phyloP scores from a whole-genome alignment of 2,329 filamentous ascomycete species.

The Diplocarpon rosae region DNA sequence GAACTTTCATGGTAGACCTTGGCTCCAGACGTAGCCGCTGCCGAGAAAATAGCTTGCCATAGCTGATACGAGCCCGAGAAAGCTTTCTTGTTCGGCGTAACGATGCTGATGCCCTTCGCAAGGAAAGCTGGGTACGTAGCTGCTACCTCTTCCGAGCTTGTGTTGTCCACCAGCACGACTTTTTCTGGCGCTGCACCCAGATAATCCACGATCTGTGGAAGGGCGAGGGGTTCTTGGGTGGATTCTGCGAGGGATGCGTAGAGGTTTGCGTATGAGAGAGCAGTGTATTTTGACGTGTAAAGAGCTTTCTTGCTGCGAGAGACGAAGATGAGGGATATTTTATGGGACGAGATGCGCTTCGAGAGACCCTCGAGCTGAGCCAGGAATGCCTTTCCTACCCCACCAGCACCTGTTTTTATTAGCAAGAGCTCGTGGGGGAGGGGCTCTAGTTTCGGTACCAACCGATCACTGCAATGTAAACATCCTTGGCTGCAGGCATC shows the following conservation, averaged over 20 bases:
- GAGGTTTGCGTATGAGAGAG: conserved; percentile 48
- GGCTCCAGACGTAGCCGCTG: conserved; percentile 59
- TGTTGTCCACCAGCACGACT: conserved; percentile 88
- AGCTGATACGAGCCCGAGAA: conserved; percentile 74
- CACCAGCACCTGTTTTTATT: conserved; percentile 60
- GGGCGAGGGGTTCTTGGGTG: conserved; percentile 50
- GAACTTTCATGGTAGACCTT: conserved; percentile 93
- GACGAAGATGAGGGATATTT: conserved; percentile 73
- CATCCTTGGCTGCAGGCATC: conserved; percentile 26
- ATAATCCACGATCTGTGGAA: conserved; percentile 64
- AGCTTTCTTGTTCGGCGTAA: conserved; percentile 97
- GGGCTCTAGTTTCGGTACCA: conserved; percentile 9
- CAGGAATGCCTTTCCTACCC: conserved; percentile 87
- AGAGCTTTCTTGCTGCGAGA: conserved; percentile 77
- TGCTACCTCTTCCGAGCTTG: conserved; percentile 78
- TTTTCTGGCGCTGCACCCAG: conserved; percentile 68
- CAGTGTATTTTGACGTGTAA: conserved; percentile 61
- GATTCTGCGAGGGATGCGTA: conserved; percentile 55
- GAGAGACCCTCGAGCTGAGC: conserved; percentile 63
- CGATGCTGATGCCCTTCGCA: conserved; percentile 72
- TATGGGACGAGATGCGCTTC: conserved; percentile 45
- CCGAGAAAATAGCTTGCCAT: conserved; percentile 78
- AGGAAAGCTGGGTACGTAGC: conserved; percentile 74
- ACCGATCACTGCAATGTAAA: conserved; percentile 37
- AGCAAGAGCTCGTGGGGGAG: conserved; percentile 10